Evolutionary conservation across 1,139 yeast genomes (phyloP), one percentile per base, ranked within the genome.

Genomic region (Candida buenavistaensis): DNA sequence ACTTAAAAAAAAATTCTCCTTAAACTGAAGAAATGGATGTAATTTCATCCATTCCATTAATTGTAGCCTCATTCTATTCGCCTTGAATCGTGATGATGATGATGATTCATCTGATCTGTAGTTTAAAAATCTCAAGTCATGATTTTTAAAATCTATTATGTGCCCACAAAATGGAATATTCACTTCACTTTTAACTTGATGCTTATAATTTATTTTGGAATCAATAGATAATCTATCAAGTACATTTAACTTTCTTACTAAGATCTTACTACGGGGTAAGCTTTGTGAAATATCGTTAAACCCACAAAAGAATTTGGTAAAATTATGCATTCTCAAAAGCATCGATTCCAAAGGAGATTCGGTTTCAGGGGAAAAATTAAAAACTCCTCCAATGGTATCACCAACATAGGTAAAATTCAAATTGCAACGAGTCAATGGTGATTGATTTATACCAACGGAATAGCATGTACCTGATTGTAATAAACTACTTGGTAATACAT

Each of bases 1-100:
- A 28, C 51, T 51, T 19, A 48, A 33, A 20, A 60, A 55, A 36
- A 47, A 62, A 3, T 55, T 46, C 29, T 57, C 62, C 24, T 59
- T 52, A 34, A 64, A 59, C 38, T 61, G 60, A 11, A 49, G 45
- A 37, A 67, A 66, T 0, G 75, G 75, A 24, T 57, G 52, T 11
- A 68, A 38, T 15, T 52, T 51, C 52, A 67, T 57, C 76, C 76
- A 70, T 39, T 67, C 66, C 6, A 54, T 45, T n/a, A 67, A 45
- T 39, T 67, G 72, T 4, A 56, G 38, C 26, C 57, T 48, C 2
- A 59, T 51, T 28, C 48, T 38, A 29, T 37, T 44, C 4, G 52
- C 42, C 30, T 41, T 48, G 14, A 50, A 39, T 25, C 57, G 45
- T 6, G 54, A 43, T 4, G 47, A 40, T 25, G 42, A 44, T 16